phyloP scores from a whole-genome alignment of 176 grass and related monocot species.

The Phyllostachys edulis region DNA sequence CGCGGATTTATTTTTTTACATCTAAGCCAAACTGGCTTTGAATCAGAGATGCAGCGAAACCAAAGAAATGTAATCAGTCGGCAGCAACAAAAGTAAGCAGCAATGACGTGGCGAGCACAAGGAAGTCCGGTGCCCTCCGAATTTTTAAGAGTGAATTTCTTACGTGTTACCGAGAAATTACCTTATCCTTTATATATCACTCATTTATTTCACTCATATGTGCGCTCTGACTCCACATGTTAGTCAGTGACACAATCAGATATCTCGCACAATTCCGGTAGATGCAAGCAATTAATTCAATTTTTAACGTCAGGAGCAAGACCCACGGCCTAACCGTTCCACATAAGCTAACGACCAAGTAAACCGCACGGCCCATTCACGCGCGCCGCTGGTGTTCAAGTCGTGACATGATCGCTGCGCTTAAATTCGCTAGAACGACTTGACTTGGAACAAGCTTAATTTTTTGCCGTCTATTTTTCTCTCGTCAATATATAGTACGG shows the following conservation, averaged over 20 bases:
- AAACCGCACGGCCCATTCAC: slow-evolving; percentile 13
- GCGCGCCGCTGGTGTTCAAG: neutral
- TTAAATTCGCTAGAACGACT: slow-evolving; percentile 1
- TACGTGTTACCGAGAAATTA: no score
- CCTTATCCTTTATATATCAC: no score
- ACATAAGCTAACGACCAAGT: slow-evolving; percentile 40
- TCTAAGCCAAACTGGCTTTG: neutral
- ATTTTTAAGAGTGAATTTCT: neutral
- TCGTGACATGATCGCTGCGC: slow-evolving; percentile 25
- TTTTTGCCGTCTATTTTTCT: no score
- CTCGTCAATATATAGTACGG: neutral
- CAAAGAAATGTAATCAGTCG: neutral
- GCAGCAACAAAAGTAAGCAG: neutral
- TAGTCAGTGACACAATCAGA: no score
- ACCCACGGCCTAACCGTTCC: neutral
- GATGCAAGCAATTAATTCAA: no score
- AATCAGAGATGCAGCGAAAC: neutral
- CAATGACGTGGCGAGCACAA: neutral
- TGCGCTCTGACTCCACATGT: no score
- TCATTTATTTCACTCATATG: no score
- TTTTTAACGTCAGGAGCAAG: neutral
- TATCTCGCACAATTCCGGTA: no score
- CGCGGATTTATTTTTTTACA: no score
- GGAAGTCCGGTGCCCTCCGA: slow-evolving; percentile 2
- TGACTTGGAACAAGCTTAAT: neutral